A percentile compares a stretch with the other conserved stretches of the same genome.
Conservation (phyloP, 2,329 filamentous ascomycete genomes). For the Coleophoma eucalyptorum region DNA sequence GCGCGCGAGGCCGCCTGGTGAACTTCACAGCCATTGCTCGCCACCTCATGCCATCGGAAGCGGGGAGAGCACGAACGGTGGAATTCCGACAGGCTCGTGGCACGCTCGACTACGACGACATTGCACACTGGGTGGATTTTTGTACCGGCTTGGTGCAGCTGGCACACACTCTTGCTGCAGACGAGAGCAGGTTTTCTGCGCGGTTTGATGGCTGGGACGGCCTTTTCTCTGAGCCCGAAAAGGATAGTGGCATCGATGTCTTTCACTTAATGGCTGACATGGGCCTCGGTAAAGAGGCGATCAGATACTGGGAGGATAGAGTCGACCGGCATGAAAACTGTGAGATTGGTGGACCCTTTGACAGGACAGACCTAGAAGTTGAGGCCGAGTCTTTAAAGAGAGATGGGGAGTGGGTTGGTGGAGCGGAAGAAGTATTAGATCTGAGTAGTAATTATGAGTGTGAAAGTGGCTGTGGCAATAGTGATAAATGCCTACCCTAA, state of each 20-base stretch:
- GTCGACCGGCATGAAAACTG: constrained; percentile 2
- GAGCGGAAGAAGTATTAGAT: too few relatives aligned
- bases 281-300: constrained; percentile 4
- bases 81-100: constrained; percentile 21
- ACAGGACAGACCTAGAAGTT: neutral
- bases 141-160: constrained; percentile 16
- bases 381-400: too few relatives aligned
- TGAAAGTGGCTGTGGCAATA: too few relatives aligned
- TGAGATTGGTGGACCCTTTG: constrained; percentile 9
- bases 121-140: constrained; percentile 19
- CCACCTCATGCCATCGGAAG: neutral
- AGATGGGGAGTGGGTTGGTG: too few relatives aligned
- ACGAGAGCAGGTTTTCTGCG: constrained; percentile 8
- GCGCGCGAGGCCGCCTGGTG: constrained; percentile 9
- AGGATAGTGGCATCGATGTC: constrained; percentile 3
- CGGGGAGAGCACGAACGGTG: constrained; percentile 9
- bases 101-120: constrained; percentile 10
- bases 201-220: constrained; percentile 6
- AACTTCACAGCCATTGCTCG: constrained; percentile 13
- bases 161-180: constrained; percentile 9
- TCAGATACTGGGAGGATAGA: constrained; percentile 7
- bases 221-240: neutral
- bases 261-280: constrained; percentile 15
- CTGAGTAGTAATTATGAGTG: too few relatives aligned
- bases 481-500: too few relatives aligned